phyloP scores from a whole-genome alignment of 1,139 yeast genomes.

The Pichia sp. region DNA sequence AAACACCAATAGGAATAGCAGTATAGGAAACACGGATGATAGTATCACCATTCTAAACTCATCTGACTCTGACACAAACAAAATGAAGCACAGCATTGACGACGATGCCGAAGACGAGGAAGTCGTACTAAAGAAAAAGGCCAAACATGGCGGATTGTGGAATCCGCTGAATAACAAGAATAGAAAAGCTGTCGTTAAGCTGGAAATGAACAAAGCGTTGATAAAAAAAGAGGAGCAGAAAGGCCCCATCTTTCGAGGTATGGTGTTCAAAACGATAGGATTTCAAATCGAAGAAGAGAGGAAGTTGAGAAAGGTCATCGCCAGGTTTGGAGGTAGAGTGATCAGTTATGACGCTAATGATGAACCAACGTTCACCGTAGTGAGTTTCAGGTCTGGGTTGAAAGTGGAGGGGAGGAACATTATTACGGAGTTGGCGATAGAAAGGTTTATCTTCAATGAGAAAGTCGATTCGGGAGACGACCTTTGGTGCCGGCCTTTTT shows the following conservation, averaged over 20 bases:
- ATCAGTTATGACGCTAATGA: background rate
- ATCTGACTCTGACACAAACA: background rate
- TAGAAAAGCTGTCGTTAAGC: background rate
- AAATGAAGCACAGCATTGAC: constrained; percentile 2
- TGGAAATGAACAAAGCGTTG: background rate
- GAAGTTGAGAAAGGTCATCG: constrained; percentile 33
- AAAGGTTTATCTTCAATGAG: constrained; percentile 39
- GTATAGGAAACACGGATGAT: background rate
- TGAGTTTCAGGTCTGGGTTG: constrained; percentile 12
- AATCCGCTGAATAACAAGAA: constrained; percentile 38
- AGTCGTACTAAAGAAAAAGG: constrained; percentile 24
- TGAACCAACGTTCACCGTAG: constrained; percentile 14
- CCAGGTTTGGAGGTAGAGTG: constrained; percentile 18
- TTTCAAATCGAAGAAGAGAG: constrained; percentile 29
- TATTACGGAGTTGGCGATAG: constrained; percentile 77
- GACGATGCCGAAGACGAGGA: constrained; percentile 19
- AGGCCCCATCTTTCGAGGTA: constrained; percentile 14
- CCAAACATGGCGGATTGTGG: constrained; percentile 36
- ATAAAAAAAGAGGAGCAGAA: background rate
- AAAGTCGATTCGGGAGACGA: constrained; percentile 17
- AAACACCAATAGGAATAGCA: background rate
- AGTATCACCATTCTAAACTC: background rate
- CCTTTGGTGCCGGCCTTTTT: constrained; percentile 54
- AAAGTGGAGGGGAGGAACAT: constrained; percentile 3
- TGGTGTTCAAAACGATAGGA: constrained; percentile 15